These are phyloP conservation scores for Erythrophleum fordii DNA, from an alignment of 306 rosid genomes.

Conservation along the genomic window DNA sequence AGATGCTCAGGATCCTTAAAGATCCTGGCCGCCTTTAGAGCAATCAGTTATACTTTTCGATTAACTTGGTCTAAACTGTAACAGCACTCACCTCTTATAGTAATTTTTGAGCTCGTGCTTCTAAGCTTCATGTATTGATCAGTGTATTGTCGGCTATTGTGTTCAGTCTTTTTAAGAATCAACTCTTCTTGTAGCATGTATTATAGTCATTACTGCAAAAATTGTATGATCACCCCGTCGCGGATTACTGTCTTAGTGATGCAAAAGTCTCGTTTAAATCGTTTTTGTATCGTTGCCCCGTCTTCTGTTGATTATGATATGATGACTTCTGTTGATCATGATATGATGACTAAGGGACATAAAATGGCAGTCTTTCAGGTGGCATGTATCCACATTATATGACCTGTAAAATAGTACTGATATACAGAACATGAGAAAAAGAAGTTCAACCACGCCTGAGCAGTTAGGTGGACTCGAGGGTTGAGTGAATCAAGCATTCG, in stretches of 20 bases:
- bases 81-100: slow-evolving; percentile 29
- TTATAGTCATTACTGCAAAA: not conserved
- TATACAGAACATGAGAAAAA: not conserved
- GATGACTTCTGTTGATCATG: too few relatives aligned
- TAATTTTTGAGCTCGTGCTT: slow-evolving; percentile 36
- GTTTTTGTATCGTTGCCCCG: not conserved
- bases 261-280: not conserved
- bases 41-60: slow-evolving; percentile 14
- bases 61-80: slow-evolving; percentile 41
- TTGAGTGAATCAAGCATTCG: not conserved
- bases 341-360: too few relatives aligned
- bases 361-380: not conserved
- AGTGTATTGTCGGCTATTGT: slow-evolving; percentile 25
- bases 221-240: not conserved
- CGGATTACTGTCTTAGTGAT: not conserved
- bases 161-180: slow-evolving; percentile 16
- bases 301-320: slow-evolving; percentile 16
- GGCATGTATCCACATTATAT: slow-evolving; percentile 25
- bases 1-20: slow-evolving; percentile 65
- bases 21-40: slow-evolving; percentile 28
- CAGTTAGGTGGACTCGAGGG: slow-evolving; percentile 21
- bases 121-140: slow-evolving; percentile 8
- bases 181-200: slow-evolving; percentile 19
- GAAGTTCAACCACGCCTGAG: not conserved
- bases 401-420: not conserved